Base-by-base conservation (phyloP, 2,329 filamentous ascomycete species). In the Macrophomina phaseolina region DNA sequence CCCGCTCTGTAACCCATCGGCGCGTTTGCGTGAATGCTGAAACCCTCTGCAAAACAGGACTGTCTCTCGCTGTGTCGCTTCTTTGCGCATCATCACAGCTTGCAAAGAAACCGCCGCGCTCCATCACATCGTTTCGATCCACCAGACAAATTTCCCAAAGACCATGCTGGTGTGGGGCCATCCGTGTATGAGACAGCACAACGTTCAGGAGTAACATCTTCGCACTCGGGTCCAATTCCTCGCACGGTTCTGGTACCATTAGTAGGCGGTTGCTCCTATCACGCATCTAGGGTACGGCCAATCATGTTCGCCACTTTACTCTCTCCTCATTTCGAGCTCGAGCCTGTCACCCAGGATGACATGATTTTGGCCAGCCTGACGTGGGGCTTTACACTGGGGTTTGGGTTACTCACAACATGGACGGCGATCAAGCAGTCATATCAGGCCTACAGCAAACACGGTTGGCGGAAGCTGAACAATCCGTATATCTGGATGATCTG, bases 391-490 rank as follows among this genome's bases (percentile, higher is more conserved):
- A 80, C 79, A 18, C 67, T 81, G 9, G 79, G 79, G 40, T 80
- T 81, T 64, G 79, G 79, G 14, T 79, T 77, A 73, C 72, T 81
- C 55, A 78, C 79, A 32, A 70, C 71, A 14, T 80, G 77, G 75
- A 79, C 74, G 23, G 78, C 78, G 7, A 65, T 75, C 45, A 76
- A 75, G 70, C 52, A 55, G n/a, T 38, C 52, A n/a, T 30, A 30
- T 34, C 52, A 55, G 9, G 52, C 28, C n/a, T 79, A 81, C 70
- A 76, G 76, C 0, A 71, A 69, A 18, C 52, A 55, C 8, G 52
- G 52, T n/a, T 30, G 7, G 6, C 16, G 23, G 5, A 40, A 30
- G 3, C n/a, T 55, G 32, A 55, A 55, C 49, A 32, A 30, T 16
- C 49, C 49, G 4, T 52, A 52, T 18, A 52, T 52, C 16, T 52